These are phyloP conservation scores for Coemansia sp. DNA, from an alignment of 192 early-diverging fungal species.

Conservation along the genomic window DNA sequence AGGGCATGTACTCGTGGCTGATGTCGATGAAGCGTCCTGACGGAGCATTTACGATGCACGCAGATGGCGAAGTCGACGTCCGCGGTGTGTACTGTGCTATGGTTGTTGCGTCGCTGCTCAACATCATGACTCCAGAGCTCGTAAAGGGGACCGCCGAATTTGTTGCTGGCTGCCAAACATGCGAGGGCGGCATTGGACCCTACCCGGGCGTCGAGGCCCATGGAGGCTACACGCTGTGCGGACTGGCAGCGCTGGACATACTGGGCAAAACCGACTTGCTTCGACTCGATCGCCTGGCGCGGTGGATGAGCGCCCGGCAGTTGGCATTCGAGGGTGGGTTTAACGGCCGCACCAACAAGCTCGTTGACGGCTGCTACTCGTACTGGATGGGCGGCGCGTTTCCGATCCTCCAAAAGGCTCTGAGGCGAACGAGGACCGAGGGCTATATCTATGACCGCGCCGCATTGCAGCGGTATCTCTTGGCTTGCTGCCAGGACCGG, in stretches of 20 bases:
- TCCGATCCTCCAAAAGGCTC: constrained; percentile 65
- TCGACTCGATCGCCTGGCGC: constrained; percentile 62
- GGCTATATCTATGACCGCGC: constrained; percentile 55
- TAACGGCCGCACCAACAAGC: constrained; percentile 94
- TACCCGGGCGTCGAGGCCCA: constrained; percentile 89
- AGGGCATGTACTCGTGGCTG: constrained; percentile 73
- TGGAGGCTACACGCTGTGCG: constrained; percentile 96
- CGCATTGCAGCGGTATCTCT: constrained; percentile 85
- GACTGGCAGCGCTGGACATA: constrained; percentile 83
- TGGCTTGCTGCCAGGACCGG: constrained; percentile 80
- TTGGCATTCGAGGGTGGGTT: constrained; percentile 95
- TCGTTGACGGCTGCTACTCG: constrained; percentile 98
- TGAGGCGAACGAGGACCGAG: constrained; percentile 49
- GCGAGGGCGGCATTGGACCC: constrained; percentile 90
- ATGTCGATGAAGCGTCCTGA: constrained; percentile 81
- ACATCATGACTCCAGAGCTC: constrained; percentile 84
- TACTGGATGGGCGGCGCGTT: constrained; percentile 92
- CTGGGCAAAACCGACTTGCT: constrained; percentile 68
- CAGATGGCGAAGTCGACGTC: constrained; percentile 93
- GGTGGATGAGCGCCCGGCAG: constrained; percentile 81
- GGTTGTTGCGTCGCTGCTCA: constrained; percentile 75
- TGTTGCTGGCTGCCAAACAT: constrained; percentile 82
- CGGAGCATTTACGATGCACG: constrained; percentile 90
- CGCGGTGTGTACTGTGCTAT: constrained; percentile 89
- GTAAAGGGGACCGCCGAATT: constrained; percentile 66